These are phyloP conservation scores for Trametes versicolor DNA, from an alignment of 1,284 basidiomycete genomes.

Conservation along the genomic window DNA sequence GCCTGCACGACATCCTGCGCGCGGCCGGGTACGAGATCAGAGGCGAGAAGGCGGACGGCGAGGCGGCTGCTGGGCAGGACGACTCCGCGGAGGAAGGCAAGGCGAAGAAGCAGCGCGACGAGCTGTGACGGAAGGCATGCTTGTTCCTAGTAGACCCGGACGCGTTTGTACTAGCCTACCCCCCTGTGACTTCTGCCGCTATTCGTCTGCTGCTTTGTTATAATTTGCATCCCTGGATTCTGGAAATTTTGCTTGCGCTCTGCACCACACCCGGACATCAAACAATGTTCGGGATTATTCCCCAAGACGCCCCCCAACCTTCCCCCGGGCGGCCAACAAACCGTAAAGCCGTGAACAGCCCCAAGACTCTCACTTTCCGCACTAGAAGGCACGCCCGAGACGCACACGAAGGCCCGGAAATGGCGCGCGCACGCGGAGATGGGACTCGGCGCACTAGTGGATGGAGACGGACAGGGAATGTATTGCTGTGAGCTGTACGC, in stretches of 20 bases:
- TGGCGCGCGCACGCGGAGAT: not conserved
- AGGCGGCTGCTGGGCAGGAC: conserved; percentile 11
- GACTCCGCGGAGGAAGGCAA: conserved; percentile 37
- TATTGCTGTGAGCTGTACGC: conserved; percentile 43
- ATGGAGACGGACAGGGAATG: conserved; percentile 12
- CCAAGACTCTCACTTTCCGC: not conserved
- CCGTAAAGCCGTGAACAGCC: not conserved
- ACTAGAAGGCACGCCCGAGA: conserved; percentile 17
- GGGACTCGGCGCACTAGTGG: not conserved
- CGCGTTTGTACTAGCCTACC: conserved; percentile 1
- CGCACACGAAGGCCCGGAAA: conserved; percentile 3
- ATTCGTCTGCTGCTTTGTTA: not conserved
- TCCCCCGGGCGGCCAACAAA: not conserved
- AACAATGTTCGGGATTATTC: not conserved
- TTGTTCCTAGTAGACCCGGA: not conserved
- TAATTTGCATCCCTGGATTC: not conserved
- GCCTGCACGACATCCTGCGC: conserved; percentile 52
- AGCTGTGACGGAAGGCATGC: conserved; percentile 44
- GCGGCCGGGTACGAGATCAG: conserved; percentile 51
- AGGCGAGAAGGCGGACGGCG: conserved; percentile 35
- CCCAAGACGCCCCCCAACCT: not conserved
- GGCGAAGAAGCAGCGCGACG: conserved; percentile 46
- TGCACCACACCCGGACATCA: not conserved
- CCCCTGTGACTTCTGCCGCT: conserved; percentile 5
- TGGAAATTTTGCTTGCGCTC: not conserved